Evolutionary conservation across 2,329 filamentous ascomycete species (phyloP).

Genomic region (Paraphoma chrysanthemicola): DNA sequence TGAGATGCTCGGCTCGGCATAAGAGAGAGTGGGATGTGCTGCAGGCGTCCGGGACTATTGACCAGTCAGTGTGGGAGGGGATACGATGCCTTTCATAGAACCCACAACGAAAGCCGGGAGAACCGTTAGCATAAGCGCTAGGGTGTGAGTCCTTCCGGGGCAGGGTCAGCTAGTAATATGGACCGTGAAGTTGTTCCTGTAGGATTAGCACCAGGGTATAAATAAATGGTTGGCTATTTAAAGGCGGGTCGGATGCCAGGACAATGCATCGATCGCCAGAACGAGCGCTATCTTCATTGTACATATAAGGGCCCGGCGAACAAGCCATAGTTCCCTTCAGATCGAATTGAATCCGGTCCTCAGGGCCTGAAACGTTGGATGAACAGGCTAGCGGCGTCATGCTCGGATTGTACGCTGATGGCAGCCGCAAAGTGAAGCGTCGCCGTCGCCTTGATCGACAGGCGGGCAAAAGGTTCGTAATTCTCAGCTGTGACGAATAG

Average conservation of each 20-base stretch:
- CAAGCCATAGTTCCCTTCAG: slow-evolving; percentile 13
- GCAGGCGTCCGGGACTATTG: slow-evolving; percentile 37
- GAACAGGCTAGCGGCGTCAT: slow-evolving; percentile 19
- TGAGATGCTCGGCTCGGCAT: slow-evolving; percentile 33
- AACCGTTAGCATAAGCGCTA: slow-evolving; percentile 47
- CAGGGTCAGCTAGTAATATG: slow-evolving; percentile 36
- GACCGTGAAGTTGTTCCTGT: slow-evolving; percentile 24
- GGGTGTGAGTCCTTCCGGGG: slow-evolving; percentile 28
- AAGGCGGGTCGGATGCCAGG: slow-evolving; percentile 26
- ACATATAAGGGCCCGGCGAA: background rate
- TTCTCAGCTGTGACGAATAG: slow-evolving; percentile 43
- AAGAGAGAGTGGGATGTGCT: slow-evolving; percentile 31
- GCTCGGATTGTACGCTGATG: slow-evolving; percentile 15
- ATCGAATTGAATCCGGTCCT: slow-evolving; percentile 10
- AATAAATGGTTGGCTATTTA: slow-evolving; percentile 27
- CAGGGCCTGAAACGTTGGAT: slow-evolving; percentile 24
- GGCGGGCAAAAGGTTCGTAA: slow-evolving; percentile 27
- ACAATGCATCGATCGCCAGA: slow-evolving; percentile 26
- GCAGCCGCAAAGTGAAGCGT: slow-evolving; percentile 25
- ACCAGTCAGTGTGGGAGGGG: slow-evolving; percentile 38
- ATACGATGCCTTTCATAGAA: slow-evolving; percentile 40
- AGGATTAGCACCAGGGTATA: slow-evolving; percentile 42
- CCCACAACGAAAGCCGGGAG: slow-evolving; percentile 40
- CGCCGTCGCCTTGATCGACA: slow-evolving; percentile 32
- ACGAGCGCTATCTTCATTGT: slow-evolving; percentile 9